phyloP scores from a whole-genome alignment of 768 basidiomycete genomes.

The Dendrothele bispora region DNA sequence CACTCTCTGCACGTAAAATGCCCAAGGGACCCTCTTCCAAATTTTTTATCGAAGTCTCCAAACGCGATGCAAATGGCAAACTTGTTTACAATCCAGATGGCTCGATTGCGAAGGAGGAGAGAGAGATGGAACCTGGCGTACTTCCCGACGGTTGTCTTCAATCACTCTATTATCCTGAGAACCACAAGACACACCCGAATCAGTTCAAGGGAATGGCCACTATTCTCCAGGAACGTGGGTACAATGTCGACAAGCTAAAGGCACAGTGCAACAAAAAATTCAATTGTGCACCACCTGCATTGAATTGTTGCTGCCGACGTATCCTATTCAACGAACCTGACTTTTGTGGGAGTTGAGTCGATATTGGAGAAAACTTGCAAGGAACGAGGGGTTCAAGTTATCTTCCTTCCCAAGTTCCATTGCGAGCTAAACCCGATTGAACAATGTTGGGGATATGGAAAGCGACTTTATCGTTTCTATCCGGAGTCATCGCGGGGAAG shows the following conservation, averaged over 20 bases:
- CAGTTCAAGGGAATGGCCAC: too few species aligned
- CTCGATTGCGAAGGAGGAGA: background rate
- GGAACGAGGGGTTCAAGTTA: slow-evolving; percentile 16
- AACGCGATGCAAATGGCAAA: background rate
- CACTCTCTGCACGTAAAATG: background rate
- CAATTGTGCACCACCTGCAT: slow-evolving; percentile 8
- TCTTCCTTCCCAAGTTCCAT: slow-evolving; percentile 31
- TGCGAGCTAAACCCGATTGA: slow-evolving; percentile 28
- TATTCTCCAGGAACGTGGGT: too few species aligned
- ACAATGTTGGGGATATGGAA: slow-evolving; percentile 21
- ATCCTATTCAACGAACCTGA: slow-evolving; percentile 42
- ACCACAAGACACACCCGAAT: too few species aligned
- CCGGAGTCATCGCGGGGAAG: slow-evolving; percentile 17
- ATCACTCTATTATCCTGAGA: background rate
- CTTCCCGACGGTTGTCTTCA: background rate
- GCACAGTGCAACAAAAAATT: too few species aligned
- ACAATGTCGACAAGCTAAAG: too few species aligned
- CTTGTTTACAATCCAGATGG: background rate
- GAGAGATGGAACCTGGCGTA: background rate
- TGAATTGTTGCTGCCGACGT: slow-evolving; percentile 32
- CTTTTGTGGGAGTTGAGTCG: slow-evolving; percentile 33
- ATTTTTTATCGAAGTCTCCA: background rate
- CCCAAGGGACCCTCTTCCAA: background rate
- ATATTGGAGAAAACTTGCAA: slow-evolving; percentile 27
- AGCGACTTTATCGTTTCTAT: slow-evolving; percentile 18